Evolutionary conservation across 495 filamentous ascomycete genomes (phyloP).

Genomic region (Xylaria intraflava): DNA sequence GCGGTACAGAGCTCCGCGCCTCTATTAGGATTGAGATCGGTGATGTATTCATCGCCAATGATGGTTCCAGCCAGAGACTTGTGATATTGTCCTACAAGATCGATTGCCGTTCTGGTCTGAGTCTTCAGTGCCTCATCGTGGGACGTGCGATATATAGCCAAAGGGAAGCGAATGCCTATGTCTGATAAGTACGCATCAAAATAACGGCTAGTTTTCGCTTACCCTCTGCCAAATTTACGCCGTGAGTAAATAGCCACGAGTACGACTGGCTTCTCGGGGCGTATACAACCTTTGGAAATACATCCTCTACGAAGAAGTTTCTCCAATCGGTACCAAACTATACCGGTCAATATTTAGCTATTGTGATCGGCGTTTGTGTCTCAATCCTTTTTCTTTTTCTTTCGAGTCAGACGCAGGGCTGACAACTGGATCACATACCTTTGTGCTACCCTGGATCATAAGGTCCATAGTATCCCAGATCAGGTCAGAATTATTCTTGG

Average conservation of each 20-base stretch:
- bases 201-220: slow-evolving; percentile 2
- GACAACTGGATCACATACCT: not conserved
- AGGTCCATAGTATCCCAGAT: slow-evolving; percentile 32
- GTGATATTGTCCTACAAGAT: slow-evolving; percentile 24
- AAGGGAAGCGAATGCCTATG: slow-evolving; percentile 22
- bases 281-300: slow-evolving; percentile 28
- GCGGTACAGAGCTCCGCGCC: slow-evolving; percentile 31
- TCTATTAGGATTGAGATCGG: slow-evolving; percentile 25
- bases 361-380: not conserved
- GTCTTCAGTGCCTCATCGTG: slow-evolving; percentile 23
- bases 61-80: slow-evolving; percentile 30
- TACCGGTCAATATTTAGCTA: not conserved
- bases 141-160: slow-evolving; percentile 27
- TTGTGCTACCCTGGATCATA: slow-evolving; percentile 25
- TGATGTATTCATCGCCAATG: slow-evolving; percentile 26
- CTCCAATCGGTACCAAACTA: slow-evolving; percentile 43
- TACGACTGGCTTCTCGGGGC: slow-evolving; percentile 17
- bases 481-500: slow-evolving; percentile 23
- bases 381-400: not conserved
- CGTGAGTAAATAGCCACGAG: slow-evolving; percentile 22
- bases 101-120: slow-evolving; percentile 25
- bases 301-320: slow-evolving; percentile 22
- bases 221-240: slow-evolving; percentile 28
- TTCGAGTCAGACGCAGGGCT: not conserved
- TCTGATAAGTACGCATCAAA: not conserved